Conservation (phyloP, 129 eudicot genomes). For the Glebionis coronaria region DNA sequence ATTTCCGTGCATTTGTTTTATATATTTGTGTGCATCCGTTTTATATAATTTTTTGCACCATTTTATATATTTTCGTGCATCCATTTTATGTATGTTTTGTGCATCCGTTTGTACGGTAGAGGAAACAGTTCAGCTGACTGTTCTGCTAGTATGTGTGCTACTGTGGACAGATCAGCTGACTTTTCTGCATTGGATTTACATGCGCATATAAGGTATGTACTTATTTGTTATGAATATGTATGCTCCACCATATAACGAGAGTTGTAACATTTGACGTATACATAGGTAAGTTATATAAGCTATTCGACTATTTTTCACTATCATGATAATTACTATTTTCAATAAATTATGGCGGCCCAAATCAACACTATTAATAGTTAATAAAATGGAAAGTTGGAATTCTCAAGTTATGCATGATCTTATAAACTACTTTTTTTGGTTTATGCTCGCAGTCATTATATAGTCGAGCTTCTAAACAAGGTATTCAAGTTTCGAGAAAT, state of each 20-base stretch:
- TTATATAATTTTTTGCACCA: too few species aligned
- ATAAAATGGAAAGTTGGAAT: neutral
- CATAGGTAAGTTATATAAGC: too few species aligned
- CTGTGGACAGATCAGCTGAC: conserved; percentile 34
- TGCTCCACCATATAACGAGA: conserved; percentile 4
- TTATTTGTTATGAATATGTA: conserved; percentile 16
- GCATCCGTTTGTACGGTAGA: too few species aligned
- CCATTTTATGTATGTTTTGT: too few species aligned
- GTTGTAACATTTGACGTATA: neutral
- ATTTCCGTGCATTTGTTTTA: too few species aligned
- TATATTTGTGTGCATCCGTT: too few species aligned
- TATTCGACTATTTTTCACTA: too few species aligned
- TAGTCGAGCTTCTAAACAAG: conserved; percentile 58
- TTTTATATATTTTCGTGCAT: too few species aligned
- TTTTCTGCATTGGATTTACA: conserved; percentile 31
- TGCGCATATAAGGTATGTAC: conserved; percentile 50
- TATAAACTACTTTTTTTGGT: conserved; percentile 15
- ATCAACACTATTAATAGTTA: too few species aligned
- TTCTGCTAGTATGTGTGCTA: conserved; percentile 32
- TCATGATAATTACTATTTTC: too few species aligned
- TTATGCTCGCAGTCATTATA: conserved; percentile 38
- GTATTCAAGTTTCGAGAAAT: conserved; percentile 40
- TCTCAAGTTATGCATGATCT: neutral
- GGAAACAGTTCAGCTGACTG: too few species aligned
- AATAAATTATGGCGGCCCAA: too few species aligned